Evolutionary conservation across 805 yeast genomes (phyloP), one percentile per base, ranked within the genome.

Genomic region (Scheffersomyces spartinae): DNA sequence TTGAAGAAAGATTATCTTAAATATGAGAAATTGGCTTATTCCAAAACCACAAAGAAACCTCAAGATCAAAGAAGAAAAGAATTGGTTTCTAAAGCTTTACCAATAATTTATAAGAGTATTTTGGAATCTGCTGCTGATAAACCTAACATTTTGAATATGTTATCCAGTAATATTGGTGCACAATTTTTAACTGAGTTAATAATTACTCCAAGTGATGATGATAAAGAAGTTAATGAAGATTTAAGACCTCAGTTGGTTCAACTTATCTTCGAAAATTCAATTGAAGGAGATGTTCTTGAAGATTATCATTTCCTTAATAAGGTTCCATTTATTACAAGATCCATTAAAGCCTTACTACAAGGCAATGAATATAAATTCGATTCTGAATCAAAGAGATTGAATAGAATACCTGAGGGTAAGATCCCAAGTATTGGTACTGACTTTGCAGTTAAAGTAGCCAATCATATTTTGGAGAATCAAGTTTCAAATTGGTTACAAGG

Each of bases 31-130:
- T 46, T 76, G 47, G 65, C 65, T 4, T 58, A 58, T 38, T 68
- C 83, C 21, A 46, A 61, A 31, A 84, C 95, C 2, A 74, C 95
- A 10, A 88, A 86, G 54, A 88, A 88, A 52, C 91, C 85, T 13
- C 77, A 74, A 45, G 74, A 67, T 3, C 74, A 67, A 28, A 76
- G 95, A 62, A 72, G 84, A 51, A 32, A 37, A 8, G 95, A 88
- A 57, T 54, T 86, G 25, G 54, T 74, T 24, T 57, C 62, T 26
- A 68, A 61, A 28, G 80, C 84, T 37, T 52, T 77, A 20, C 91
- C 94, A 10, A 42, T 68, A 23, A 61, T 85, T 31, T 68, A 78
- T 41, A 56, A 67, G 26, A 54, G 71, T 13, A 54, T 85, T 11
- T 49, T 58, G 15, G 63, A 66, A 20, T n/a, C n/a, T n/a, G n/a